A percentile compares a stretch with the other conserved stretches of the same genome.
phyloP scores from a whole-genome alignment of 2,329 filamentous ascomycete genomes.

The Aureobasidium sp. region DNA sequence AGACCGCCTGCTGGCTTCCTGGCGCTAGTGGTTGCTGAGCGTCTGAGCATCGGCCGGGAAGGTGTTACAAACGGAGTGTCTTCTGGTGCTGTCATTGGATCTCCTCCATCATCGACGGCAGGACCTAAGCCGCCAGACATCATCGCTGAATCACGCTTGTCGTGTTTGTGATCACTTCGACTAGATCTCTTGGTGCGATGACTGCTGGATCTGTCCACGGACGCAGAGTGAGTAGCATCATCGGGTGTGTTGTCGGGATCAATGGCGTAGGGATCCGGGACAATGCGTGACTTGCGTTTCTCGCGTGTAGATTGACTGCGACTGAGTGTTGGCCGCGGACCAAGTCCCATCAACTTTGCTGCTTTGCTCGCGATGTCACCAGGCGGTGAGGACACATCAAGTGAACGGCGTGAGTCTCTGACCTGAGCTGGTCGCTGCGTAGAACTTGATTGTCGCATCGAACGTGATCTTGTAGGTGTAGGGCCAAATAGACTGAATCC shows the following conservation, averaged over 20 bases:
- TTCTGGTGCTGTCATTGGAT: constrained; percentile 38
- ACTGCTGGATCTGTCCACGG: constrained; percentile 20
- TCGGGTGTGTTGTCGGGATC: constrained; percentile 48
- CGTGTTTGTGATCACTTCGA: constrained; percentile 24
- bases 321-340: constrained; percentile 26
- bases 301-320: constrained; percentile 40
- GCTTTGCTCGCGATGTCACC: constrained; percentile 4
- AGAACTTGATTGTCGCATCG: constrained; percentile 58
- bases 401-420: background rate
- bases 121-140: constrained; percentile 31
- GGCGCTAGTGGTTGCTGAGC: constrained; percentile 54
- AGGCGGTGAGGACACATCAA: background rate
- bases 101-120: constrained; percentile 26
- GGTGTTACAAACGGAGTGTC: constrained; percentile 42
- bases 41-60: constrained; percentile 45
- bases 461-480: constrained; percentile 40
- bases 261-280: constrained; percentile 52
- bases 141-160: constrained; percentile 31
- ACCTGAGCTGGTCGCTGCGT: background rate
- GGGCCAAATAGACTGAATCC: constrained; percentile 55
- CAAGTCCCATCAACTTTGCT: constrained; percentile 45
- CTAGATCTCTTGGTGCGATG: constrained; percentile 20
- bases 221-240: constrained; percentile 29
- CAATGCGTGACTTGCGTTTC: constrained; percentile 43
- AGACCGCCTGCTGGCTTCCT: constrained; percentile 44